Conservation (phyloP, 495 filamentous ascomycete species). For the Penicillium arizonense region DNA sequence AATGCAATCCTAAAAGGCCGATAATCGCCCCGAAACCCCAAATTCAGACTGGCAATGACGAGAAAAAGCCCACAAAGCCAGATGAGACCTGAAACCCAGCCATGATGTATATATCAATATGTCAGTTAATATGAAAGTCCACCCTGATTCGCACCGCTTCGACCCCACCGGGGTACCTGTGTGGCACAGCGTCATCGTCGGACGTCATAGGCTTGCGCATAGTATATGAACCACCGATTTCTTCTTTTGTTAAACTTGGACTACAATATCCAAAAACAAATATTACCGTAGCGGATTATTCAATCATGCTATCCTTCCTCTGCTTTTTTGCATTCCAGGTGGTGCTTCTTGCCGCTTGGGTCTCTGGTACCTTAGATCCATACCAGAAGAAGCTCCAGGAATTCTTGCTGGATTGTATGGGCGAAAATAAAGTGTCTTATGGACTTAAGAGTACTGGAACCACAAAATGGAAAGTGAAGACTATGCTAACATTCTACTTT, state of each 20-base stretch:
- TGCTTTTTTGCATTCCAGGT: conserved; percentile 21
- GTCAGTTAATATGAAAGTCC: neutral
- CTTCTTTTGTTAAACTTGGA: neutral
- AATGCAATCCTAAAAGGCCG: too few species aligned
- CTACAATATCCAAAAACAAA: neutral
- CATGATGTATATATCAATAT: neutral
- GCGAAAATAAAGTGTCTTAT: conserved; percentile 49
- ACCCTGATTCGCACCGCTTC: neutral
- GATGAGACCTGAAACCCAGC: neutral
- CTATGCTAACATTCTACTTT: neutral
- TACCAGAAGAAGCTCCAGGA: conserved; percentile 44
- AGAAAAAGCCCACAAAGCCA: too few species aligned
- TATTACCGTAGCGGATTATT: neutral
- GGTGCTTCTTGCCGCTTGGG: conserved; percentile 31
- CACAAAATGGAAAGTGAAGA: neutral
- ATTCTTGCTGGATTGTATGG: conserved; percentile 48
- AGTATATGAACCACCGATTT: neutral
- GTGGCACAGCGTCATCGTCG: conserved; percentile 2
- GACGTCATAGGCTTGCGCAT: neutral
- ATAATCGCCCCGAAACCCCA: too few species aligned
- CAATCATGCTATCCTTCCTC: conserved; percentile 26
- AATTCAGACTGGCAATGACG: too few species aligned
- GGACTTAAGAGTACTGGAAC: conserved; percentile 32
- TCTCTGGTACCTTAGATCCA: conserved; percentile 31
- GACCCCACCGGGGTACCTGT: neutral